Percentiles rank a stretch among this genome's conserved stretches.
Evolutionary conservation across 208 protist genomes (phyloP).

Genomic region (Paratrypanosoma confusum): DNA sequence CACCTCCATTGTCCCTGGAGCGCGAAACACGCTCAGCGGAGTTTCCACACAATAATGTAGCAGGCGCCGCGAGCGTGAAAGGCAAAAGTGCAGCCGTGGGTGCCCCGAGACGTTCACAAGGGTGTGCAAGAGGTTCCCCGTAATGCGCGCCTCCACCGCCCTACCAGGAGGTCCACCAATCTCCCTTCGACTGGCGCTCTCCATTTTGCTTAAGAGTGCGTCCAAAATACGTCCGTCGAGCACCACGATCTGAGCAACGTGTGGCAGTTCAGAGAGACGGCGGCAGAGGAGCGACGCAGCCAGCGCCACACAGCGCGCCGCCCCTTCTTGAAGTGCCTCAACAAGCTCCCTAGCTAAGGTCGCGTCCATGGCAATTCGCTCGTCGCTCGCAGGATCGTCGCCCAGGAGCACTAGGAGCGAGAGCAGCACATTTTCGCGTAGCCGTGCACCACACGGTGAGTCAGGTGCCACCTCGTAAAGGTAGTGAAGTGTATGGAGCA

Average conservation of each 20-base stretch:
- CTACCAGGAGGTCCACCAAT: too few relatives aligned
- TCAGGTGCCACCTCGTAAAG: background rate
- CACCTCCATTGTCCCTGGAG: too few relatives aligned
- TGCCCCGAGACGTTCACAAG: constrained; percentile 14
- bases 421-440: constrained; percentile 5
- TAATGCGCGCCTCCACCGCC: background rate
- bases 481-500: constrained; percentile 7
- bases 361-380: constrained; percentile 7
- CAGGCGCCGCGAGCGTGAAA: constrained; percentile 7
- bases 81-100: constrained; percentile 12
- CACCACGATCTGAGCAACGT: constrained; percentile 9
- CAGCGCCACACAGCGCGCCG: background rate
- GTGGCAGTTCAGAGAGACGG: constrained; percentile 11
- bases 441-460: constrained; percentile 3
- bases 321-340: background rate
- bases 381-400: constrained; percentile 5
- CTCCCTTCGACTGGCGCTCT: too few relatives aligned
- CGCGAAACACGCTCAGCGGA: constrained; percentile 1
- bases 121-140: constrained; percentile 1
- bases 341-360: background rate
- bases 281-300: constrained; percentile 6
- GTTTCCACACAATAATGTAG: constrained; percentile 9
- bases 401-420: constrained; percentile 7
- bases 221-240: constrained; percentile 11
- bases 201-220: constrained; percentile 6